A percentile compares a stretch with the other conserved stretches of the same genome.
Evolutionary conservation across 441 rosid genomes (phyloP).

Genomic region (Syzygium syzygioides): DNA sequence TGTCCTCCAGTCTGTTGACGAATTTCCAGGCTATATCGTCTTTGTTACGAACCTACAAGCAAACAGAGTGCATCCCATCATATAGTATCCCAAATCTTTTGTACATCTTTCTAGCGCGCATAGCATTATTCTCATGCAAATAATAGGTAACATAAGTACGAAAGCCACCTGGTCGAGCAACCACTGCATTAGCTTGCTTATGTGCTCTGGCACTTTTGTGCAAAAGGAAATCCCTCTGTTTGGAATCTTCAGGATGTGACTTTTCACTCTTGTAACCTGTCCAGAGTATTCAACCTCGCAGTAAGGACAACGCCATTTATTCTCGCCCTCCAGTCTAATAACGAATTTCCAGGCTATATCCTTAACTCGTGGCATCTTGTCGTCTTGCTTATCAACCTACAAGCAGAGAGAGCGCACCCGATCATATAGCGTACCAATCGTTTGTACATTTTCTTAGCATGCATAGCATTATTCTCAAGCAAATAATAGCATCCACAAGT

Average conservation of each 20-base stretch:
- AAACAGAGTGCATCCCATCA: background rate
- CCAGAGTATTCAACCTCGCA: background rate
- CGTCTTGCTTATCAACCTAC: background rate
- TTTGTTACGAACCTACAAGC: background rate
- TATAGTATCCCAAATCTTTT: background rate
- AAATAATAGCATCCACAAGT: too few species aligned
- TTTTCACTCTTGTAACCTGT: background rate
- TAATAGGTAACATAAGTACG: background rate
- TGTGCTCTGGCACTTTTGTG: background rate
- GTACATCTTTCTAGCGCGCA: fast-evolving
- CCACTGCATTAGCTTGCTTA: fast-evolving
- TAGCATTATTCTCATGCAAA: background rate
- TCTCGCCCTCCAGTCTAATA: too few species aligned
- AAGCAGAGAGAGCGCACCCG: background rate
- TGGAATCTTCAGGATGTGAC: fast-evolving
- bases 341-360: background rate
- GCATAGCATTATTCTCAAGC: background rate
- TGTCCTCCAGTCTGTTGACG: background rate
- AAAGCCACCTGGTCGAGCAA: background rate
- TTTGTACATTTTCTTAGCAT: background rate
- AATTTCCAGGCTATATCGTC: background rate
- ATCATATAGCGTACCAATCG: too few species aligned
- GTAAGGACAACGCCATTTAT: background rate
- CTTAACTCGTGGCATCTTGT: background rate
- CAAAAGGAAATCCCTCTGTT: background rate